These are phyloP conservation scores for Boletus pseudo-olivaceus DNA, from an alignment of 768 basidiomycete species.

Conservation along the genomic window DNA sequence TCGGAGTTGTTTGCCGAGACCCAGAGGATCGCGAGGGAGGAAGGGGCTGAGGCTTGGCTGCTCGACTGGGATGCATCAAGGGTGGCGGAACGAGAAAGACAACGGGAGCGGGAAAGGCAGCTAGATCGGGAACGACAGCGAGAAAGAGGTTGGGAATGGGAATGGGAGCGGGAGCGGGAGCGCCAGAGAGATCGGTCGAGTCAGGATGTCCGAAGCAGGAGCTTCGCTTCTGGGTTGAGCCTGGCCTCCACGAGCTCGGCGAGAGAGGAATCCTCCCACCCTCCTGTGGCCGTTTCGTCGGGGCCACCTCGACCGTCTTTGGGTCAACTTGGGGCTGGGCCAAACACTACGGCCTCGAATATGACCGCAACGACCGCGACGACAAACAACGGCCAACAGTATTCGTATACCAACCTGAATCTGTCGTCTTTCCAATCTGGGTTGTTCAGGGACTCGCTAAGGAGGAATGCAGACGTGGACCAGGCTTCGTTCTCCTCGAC, in stretches of 20 bases:
- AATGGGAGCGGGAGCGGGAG: constrained; percentile 19
- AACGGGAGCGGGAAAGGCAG: constrained; percentile 5
- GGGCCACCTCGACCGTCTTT: constrained; percentile 4
- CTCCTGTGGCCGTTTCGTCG: not conserved
- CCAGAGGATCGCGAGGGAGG: constrained; percentile 6
- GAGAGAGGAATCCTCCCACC: constrained; percentile 16
- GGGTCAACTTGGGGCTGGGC: constrained; percentile 6
- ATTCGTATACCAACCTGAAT: constrained; percentile 32
- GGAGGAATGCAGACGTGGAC: constrained; percentile 25
- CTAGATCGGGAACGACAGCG: constrained; percentile 11
- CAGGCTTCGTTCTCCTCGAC: constrained; percentile 15
- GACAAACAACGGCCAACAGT: constrained; percentile 14
- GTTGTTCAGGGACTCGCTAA: constrained; percentile 31
- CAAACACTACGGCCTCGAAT: not conserved
- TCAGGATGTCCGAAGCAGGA: constrained; percentile 16
- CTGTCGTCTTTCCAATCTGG: constrained; percentile 31
- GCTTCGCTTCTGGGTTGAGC: constrained; percentile 11
- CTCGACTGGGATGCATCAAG: constrained; percentile 19
- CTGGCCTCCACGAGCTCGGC: constrained; percentile 14
- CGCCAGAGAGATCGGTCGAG: constrained; percentile 15
- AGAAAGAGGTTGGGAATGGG: constrained; percentile 21
- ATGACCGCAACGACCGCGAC: not conserved
- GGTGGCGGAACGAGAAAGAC: constrained; percentile 9
- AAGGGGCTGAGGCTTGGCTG: constrained; percentile 11
- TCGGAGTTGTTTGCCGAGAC: constrained; percentile 23